Evolutionary conservation across 2,329 filamentous ascomycete genomes (phyloP), one percentile per base, ranked within the genome.

Genomic region (Dactylonectria estremocensis): DNA sequence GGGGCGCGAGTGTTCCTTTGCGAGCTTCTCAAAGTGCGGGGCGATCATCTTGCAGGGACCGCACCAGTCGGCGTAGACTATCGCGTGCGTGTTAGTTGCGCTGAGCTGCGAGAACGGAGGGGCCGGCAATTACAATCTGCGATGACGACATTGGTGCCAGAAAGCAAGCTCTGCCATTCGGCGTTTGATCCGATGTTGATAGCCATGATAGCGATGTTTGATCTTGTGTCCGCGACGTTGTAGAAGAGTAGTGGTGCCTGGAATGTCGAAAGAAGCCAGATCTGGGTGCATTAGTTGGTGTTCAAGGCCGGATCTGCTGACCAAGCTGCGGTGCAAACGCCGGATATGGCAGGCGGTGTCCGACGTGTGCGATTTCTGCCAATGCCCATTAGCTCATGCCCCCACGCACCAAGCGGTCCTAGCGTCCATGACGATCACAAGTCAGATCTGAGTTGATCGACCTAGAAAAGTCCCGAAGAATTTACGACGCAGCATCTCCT

Each of bases 31-130:
- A 81, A 97, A 98, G 64, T 93, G 89, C 20, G 95, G 95, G 56
- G 93, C 93, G 72, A 98, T 97, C 79, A 92, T 89, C 84, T 97
- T 97, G 89, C 95, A 98, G 77, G 95, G 95, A 64, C 92, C 93
- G 81, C 95, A 98, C 93, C 94, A 97, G 83, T 97, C 93, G 80
- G 95, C 95, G 79, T 96, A 97, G 87, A 98, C 94, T 97, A 60
- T 45, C 76, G 75, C 72, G 57, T 45, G 13, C 46, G 59, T 67
- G 72, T 79, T 78, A 81, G 76, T 72, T 63, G 48, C 33, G 20
- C 46, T 58, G 54, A 31, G 46, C 33, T 54, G 59, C 20, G 22
- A 60, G 61, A 33, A 35, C 46, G 45, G 52, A 55, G 57, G 48
- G 65, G 33, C 43, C 16, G 22, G n/a, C 10, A 61, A 90, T 83